Conservation (phyloP, 371 early-diverging fungal genomes). For the Syncephalastrum contaminatum region DNA sequence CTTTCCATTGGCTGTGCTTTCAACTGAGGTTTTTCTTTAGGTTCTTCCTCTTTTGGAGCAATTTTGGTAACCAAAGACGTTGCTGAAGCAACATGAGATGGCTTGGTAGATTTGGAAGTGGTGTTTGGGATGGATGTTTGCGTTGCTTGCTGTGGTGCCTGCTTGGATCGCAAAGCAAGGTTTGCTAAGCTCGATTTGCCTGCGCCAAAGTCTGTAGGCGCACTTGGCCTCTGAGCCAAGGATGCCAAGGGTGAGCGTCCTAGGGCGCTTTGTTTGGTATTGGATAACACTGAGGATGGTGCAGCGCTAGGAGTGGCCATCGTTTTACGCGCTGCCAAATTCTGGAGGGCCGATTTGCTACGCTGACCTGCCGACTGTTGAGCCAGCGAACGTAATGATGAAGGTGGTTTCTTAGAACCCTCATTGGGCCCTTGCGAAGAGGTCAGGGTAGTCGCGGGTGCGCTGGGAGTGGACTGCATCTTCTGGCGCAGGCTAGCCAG, state of each 20-base stretch:
- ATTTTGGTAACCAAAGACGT: too few species aligned
- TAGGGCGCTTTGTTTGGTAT: constrained; percentile 2
- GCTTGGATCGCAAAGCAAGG: constrained; percentile 16
- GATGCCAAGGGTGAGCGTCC: constrained; percentile 27
- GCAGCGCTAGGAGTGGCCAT: constrained; percentile 7
- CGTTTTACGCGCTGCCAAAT: constrained; percentile 15
- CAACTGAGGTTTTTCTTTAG: too few species aligned
- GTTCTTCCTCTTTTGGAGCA: too few species aligned
- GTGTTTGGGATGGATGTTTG: too few species aligned
- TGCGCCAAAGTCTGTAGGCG: neutral
- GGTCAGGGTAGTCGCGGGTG: too few species aligned
- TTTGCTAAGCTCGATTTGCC: constrained; percentile 14
- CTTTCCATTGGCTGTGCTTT: too few species aligned
- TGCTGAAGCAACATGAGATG: too few species aligned
- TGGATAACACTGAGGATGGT: neutral
- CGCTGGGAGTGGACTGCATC: too few species aligned
- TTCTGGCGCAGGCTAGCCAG: too few species aligned
- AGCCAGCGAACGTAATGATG: constrained; percentile 27
- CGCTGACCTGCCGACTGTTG: constrained; percentile 17
- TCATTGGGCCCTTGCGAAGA: too few species aligned
- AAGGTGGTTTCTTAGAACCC: constrained; percentile 7
- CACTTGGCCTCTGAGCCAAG: constrained; percentile 27
- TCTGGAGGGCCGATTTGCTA: constrained; percentile 12
- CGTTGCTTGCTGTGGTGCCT: too few species aligned
- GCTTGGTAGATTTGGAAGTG: too few species aligned